Conservation (phyloP, 2,329 filamentous ascomycete species). For the Fusarium pininemorale region DNA sequence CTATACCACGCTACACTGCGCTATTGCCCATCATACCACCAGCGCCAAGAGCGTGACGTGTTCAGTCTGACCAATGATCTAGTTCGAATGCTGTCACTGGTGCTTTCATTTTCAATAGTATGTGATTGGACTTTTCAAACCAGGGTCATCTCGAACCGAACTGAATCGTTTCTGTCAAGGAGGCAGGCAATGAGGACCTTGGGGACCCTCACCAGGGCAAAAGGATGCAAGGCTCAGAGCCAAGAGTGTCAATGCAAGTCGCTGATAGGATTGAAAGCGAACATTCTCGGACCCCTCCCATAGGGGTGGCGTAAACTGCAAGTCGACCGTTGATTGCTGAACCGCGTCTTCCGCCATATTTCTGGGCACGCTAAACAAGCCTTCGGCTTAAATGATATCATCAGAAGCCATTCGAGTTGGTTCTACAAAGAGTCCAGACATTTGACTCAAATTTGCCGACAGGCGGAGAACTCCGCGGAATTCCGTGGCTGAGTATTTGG, state of each 20-base stretch:
- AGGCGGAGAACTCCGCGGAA: background rate
- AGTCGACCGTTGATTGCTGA: background rate
- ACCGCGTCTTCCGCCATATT: background rate
- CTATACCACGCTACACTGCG: background rate
- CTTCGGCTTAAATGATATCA: background rate
- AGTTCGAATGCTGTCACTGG: background rate
- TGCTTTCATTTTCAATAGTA: background rate
- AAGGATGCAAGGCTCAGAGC: fast-evolving
- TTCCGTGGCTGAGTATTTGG: too few species aligned
- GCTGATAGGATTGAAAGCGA: background rate
- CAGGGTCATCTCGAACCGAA: background rate
- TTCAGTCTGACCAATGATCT: background rate
- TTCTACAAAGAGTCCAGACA: too few species aligned
- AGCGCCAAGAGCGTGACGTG: background rate
- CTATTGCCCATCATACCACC: background rate
- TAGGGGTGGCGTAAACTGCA: background rate
- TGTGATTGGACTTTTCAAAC: background rate
- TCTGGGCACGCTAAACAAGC: background rate
- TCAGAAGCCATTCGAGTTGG: too few species aligned
- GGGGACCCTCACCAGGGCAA: background rate
- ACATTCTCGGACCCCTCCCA: background rate
- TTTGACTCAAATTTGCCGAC: too few species aligned
- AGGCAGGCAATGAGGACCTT: background rate
- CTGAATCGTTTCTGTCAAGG: background rate
- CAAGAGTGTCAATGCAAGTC: too few species aligned